phyloP scores from a whole-genome alignment of 129 eudicot species.

The Artemisia annua region DNA sequence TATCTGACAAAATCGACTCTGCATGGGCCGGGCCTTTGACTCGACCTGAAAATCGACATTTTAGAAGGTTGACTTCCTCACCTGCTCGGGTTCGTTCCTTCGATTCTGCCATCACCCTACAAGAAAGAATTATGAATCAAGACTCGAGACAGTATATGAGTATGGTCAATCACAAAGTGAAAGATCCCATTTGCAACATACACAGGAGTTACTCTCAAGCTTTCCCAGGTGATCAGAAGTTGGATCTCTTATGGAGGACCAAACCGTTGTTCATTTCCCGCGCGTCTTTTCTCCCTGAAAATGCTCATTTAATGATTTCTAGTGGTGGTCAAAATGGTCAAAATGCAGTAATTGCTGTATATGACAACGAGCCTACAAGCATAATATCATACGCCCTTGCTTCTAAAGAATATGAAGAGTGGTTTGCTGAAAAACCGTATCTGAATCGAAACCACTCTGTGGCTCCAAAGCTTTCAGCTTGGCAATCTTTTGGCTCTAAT shows the following conservation, averaged over 20 bases:
- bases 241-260: conserved; percentile 30
- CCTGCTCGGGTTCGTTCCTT: conserved; percentile 87
- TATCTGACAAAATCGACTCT: conserved; percentile 91
- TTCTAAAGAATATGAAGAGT: conserved; percentile 69
- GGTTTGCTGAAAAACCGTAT: conserved; percentile 47
- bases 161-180: conserved; percentile 37
- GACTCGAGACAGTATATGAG: conserved; percentile 28
- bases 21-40: conserved; percentile 76
- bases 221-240: conserved; percentile 43
- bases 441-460: conserved; percentile 42
- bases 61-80: conserved; percentile 42
- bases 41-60: conserved; percentile 36
- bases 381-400: conserved; percentile 79
- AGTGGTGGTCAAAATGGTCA: conserved; percentile 51
- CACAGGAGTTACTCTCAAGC: conserved; percentile 65
- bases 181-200: conserved; percentile 57
- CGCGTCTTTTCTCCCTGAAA: conserved; percentile 64
- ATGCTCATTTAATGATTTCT: conserved; percentile 63
- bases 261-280: conserved; percentile 55
- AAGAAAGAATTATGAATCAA: conserved; percentile 55
- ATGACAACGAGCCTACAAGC: conserved; percentile 91
- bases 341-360: conserved; percentile 64
- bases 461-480: conserved; percentile 59
- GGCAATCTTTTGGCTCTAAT: conserved; percentile 84
- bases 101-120: conserved; percentile 71